Conservation (phyloP, 2,329 filamentous ascomycete genomes). For the Alternaria infectoria region DNA sequence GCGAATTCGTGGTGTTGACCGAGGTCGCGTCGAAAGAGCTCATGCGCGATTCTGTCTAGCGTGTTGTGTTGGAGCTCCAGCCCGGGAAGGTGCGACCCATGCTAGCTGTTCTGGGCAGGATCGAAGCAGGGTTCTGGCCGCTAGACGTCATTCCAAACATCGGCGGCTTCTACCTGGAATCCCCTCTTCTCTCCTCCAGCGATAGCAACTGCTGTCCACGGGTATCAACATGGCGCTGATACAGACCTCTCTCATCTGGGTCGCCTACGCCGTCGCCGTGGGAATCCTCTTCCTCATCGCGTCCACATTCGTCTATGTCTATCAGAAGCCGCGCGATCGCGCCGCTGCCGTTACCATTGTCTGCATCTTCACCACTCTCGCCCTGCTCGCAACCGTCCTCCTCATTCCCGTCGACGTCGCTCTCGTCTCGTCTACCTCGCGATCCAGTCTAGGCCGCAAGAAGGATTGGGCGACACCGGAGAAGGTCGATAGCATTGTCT, state of each 20-base stretch:
- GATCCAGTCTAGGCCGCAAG: constrained; percentile 76
- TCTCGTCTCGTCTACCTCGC: constrained; percentile 86
- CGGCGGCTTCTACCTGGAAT: not conserved
- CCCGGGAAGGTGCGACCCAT: constrained; percentile 7
- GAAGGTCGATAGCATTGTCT: constrained; percentile 76
- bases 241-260: constrained; percentile 92
- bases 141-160: constrained; percentile 1
- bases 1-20: constrained; percentile 13
- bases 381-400: constrained; percentile 88
- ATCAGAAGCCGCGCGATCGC: constrained; percentile 87
- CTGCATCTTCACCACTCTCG: constrained; percentile 84
- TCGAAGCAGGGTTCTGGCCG: not conserved
- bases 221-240: constrained; percentile 68
- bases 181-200: not conserved
- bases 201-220: not conserved
- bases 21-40: constrained; percentile 26
- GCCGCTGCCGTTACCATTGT: constrained; percentile 81
- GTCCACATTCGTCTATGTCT: constrained; percentile 85
- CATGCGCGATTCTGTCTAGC: constrained; percentile 9
- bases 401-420: constrained; percentile 95
- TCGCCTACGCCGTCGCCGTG: constrained; percentile 85
- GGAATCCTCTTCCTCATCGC: constrained; percentile 77
- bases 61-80: constrained; percentile 13
- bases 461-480: constrained; percentile 94
- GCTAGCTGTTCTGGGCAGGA: not conserved